Base-by-base conservation (phyloP, 257 asterid species). In the Marsdenia floribunda region DNA sequence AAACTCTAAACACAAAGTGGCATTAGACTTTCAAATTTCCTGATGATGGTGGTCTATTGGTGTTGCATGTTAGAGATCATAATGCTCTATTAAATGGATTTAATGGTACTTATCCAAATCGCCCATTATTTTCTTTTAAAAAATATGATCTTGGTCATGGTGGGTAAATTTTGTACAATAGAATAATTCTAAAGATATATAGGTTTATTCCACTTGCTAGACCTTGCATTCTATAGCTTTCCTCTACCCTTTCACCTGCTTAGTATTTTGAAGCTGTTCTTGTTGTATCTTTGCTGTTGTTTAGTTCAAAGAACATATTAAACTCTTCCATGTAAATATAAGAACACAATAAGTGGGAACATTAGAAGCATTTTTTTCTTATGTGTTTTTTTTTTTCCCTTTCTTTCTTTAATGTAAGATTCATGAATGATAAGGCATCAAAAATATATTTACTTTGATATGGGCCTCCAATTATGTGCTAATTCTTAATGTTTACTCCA, bases 11-110 rank as follows among this genome's bases (percentile, higher is more conserved):
- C 76, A 98, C 99, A 57, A 86, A 90, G 77, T 95, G 99, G 99
- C 90, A 89, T 78, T 98, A 95, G 80, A 92, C 97, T 14, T 81
- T 95, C 14, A 98, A 95, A 86, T 90, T 95, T 78, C 91, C 91
- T 0, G 96, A 95, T 24, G 96, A 95, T 44, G 97, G 99, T 16
- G 89, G 99, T 66, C 80, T 91, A 18, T 87, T 95, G 19, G 83
- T 81, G 37, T 81, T 95, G 93, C 90, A 89, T 75, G 96, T 95
- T 38, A 95, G 87, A 80, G 99, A 95, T 75, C 96, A 92, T n/a
- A 95, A 95, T 57, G 85, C 92, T 29, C 71, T 92, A 75, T 22
- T 52, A 69, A 70, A 26, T 61, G 70, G 78, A 68, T 69, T 18
- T 68, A 47, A 74, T 70, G 42, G 54, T 65, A 65, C 70, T 78